Evolutionary conservation across 257 asterid species (phyloP).

Genomic region (Handroanthus guayacan): DNA sequence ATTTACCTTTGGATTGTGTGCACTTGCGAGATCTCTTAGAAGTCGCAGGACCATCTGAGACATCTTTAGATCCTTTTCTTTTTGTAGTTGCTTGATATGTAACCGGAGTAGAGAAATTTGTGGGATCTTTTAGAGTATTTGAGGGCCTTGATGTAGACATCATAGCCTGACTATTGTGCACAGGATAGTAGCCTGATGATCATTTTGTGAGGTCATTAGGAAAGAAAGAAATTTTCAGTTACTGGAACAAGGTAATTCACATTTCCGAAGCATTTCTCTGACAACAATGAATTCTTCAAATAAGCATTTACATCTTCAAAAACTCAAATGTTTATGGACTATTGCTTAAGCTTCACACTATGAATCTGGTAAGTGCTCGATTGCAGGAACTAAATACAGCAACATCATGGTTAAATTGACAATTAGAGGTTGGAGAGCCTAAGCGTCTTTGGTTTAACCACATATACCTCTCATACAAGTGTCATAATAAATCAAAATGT

Average conservation of each 20-base stretch:
- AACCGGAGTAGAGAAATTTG: conserved; percentile 53
- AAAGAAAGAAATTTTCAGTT: background rate
- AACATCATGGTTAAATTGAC: background rate
- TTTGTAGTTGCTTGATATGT: conserved; percentile 48
- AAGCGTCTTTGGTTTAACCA: background rate
- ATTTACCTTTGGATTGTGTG: conserved; percentile 58
- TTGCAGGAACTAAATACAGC: background rate
- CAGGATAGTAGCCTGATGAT: conserved; percentile 59
- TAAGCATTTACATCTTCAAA: background rate
- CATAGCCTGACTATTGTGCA: conserved; percentile 51
- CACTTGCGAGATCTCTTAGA: conserved; percentile 66
- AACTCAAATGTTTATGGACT: background rate
- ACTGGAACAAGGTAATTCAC: background rate
- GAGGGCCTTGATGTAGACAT: conserved; percentile 51
- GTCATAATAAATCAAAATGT: background rate
- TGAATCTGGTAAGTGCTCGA: background rate
- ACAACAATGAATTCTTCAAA: background rate
- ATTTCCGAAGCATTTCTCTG: conserved; percentile 15
- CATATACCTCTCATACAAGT: background rate
- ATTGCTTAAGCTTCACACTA: background rate
- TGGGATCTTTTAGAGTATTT: conserved; percentile 34
- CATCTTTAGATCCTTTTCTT: conserved; percentile 61
- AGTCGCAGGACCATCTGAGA: conserved; percentile 35
- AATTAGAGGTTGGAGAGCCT: background rate
- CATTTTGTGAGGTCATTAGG: background rate